These are phyloP conservation scores for Babesia bigemina DNA, from an alignment of 169 alveolate species.

Conservation along the genomic window DNA sequence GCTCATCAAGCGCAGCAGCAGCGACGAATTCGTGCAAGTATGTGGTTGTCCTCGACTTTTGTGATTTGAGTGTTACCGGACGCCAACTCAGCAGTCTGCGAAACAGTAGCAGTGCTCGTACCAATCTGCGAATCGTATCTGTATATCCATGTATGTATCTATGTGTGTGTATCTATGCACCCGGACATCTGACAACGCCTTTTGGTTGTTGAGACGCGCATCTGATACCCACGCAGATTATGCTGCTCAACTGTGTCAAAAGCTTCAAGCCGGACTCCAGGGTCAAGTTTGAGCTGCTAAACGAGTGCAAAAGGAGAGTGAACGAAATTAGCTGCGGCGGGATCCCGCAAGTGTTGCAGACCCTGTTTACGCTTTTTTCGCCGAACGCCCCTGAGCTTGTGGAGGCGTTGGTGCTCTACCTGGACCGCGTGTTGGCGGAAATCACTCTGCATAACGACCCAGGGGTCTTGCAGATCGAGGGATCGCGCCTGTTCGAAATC, in stretches of 20 bases:
- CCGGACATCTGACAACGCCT: too few species aligned
- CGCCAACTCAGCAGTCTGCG: background rate
- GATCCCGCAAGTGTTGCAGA: conserved; percentile 52
- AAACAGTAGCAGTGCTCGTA: too few species aligned
- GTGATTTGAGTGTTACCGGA: background rate
- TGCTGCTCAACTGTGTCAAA: conserved; percentile 31
- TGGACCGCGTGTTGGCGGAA: conserved; percentile 47
- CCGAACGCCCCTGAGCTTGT: conserved; percentile 55
- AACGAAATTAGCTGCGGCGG: conserved; percentile 43
- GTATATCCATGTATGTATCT: conserved; percentile 3
- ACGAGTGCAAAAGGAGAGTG: conserved; percentile 50
- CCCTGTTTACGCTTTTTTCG: conserved; percentile 33
- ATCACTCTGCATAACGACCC: conserved; percentile 31
- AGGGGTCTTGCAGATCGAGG: conserved; percentile 11
- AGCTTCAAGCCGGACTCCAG: conserved; percentile 42
- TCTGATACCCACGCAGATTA: background rate
- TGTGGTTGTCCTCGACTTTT: background rate
- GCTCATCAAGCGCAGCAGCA: conserved; percentile 13
- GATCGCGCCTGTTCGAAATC: background rate
- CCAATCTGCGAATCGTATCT: background rate
- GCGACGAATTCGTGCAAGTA: conserved; percentile 64
- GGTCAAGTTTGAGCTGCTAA: conserved; percentile 50
- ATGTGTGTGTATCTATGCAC: background rate
- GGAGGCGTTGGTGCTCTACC: conserved; percentile 34
- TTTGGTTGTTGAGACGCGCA: background rate